Evolutionary conservation across 2,329 filamentous ascomycete genomes (phyloP), one percentile per base, ranked within the genome.

Genomic region (Aspergillus neotritici): DNA sequence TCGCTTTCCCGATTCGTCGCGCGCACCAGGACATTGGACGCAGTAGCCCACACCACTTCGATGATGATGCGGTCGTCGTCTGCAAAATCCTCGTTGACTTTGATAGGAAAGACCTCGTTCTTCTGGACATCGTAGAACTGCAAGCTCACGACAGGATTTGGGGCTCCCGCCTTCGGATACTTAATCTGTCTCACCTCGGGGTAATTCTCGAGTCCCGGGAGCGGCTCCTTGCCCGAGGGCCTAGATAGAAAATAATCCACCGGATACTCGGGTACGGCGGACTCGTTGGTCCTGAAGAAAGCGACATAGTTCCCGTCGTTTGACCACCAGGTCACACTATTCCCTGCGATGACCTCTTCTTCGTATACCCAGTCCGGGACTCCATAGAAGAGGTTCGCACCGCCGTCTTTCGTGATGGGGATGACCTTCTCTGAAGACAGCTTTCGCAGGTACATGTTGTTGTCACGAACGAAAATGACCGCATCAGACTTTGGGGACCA

Each of bases 321-420:
- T 29, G 88, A 91, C 90, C 90, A 98, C 93, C 94, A 98, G 1
- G 90, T 94, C 4, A 87, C 91, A 48, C 80, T 87, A 54, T 87
- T 86, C 1, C 79, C 84, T 11, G 73, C 66, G 49, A 97, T 87
- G 3, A 94, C 87, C 64, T 94, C 88, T 56, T 85, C 82, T 61
- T 94, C 87, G 58, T 94, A 95, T 0, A 97, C 93, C 93, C 93
- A 98, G 64, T 98, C 94, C 0, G 93, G 93, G 14, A 96, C 81
- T 13, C 93, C 93, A 57, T 98, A 96, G 67, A 98, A 98, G 47
- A 93, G 80, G 55, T 97, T 82, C 0, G 82, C 74, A 0, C 91
- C 87, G 10, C 94, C 93, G 61, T 98, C 91, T 41, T 74, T 80
- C 1, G 93, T 97, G 55, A 98, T 84, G 49, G 84, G 80, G 4